Evolutionary conservation across 148 eudicot species (phyloP).

Genomic region (Rhododendron mucronatum): DNA sequence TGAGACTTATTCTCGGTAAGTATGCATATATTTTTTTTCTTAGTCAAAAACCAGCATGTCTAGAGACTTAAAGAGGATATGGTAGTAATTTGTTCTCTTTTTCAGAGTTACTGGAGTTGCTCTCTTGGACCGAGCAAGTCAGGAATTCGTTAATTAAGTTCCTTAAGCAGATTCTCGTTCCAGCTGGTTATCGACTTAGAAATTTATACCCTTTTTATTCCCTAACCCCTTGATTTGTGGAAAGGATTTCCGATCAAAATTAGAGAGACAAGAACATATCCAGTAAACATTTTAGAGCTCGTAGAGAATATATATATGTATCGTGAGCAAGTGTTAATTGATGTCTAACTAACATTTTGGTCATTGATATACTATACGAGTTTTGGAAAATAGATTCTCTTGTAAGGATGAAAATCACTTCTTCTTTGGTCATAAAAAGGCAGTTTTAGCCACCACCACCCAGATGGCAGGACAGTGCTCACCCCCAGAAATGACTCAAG

Average conservation of each 20-base stretch:
- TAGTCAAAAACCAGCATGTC: not conserved
- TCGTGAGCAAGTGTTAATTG: not conserved
- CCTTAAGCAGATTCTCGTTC: conserved; percentile 12
- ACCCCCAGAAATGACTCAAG: too few species aligned
- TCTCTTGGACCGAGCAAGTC: conserved; percentile 39
- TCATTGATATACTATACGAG: not conserved
- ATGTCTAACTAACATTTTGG: not conserved
- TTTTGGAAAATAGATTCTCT: not conserved
- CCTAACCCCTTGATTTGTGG: not conserved
- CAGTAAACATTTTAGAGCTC: not conserved
- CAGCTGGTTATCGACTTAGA: conserved; percentile 9
- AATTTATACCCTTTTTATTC: not conserved
- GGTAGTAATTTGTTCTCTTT: conserved; percentile 5
- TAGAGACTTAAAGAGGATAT: not conserved
- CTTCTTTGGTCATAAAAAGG: too few species aligned
- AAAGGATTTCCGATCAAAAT: not conserved
- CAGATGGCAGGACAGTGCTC: too few species aligned
- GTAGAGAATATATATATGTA: not conserved
- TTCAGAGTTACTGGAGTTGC: conserved; percentile 47
- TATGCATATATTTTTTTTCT: not conserved
- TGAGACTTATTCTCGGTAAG: conserved; percentile 49
- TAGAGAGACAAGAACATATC: too few species aligned
- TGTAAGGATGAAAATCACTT: too few species aligned
- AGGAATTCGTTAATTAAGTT: conserved; percentile 16
- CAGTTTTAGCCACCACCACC: too few species aligned